Evolutionary conservation across 2,329 filamentous ascomycete species (phyloP).

Genomic region (Aspergillus ustus): DNA sequence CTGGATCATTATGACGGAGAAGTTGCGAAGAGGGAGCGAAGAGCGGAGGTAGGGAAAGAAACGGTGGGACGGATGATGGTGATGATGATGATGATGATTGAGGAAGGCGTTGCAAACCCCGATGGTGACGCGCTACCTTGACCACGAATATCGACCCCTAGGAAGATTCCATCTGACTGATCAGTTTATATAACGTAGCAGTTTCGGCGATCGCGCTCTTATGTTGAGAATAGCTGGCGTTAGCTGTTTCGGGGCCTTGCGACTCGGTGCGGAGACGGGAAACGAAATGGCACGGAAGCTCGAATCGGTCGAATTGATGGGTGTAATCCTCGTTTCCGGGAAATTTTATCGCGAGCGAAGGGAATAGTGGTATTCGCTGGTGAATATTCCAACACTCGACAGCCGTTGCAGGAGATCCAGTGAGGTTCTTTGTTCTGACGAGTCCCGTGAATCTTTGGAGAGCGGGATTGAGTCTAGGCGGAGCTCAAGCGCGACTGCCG

Average conservation of each 20-base stretch:
- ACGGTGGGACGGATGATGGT: constrained; percentile 10
- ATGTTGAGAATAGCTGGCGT: background rate
- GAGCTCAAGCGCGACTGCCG: constrained; percentile 15
- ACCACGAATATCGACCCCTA: background rate
- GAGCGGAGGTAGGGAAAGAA: constrained; percentile 9
- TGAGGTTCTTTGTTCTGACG: constrained; percentile 6
- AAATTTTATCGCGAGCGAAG: background rate
- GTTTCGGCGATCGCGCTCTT: background rate
- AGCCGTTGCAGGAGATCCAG: background rate
- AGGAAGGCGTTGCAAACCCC: constrained; percentile 1
- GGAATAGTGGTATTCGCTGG: background rate
- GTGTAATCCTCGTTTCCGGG: background rate
- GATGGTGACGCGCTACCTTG: constrained; percentile 23
- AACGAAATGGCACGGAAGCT: constrained; percentile 2
- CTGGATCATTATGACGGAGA: constrained; percentile 11
- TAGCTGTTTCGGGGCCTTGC: background rate
- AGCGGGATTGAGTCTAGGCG: constrained; percentile 1
- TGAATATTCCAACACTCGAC: background rate
- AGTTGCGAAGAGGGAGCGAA: constrained; percentile 13
- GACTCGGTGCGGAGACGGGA: background rate
- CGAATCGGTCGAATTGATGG: background rate
- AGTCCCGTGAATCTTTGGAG: constrained; percentile 13
- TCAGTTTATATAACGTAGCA: background rate
- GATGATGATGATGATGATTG: background rate
- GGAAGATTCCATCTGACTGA: background rate